Conservation (phyloP, 495 filamentous ascomycete genomes). For the Aspergillus wentii region DNA sequence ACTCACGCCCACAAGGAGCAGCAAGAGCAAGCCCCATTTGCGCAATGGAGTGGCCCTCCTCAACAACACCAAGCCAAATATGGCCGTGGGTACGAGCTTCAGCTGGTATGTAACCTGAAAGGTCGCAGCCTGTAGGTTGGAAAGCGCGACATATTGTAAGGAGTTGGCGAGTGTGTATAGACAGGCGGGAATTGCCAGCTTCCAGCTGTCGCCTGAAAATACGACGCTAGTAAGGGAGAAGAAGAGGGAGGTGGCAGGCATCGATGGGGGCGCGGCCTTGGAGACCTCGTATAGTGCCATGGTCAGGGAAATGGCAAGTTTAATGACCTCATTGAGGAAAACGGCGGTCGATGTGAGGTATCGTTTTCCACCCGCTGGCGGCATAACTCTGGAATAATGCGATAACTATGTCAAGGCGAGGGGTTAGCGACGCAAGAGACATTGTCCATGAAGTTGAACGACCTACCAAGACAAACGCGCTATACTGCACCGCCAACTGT, state of each 20-base stretch:
- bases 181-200: slow-evolving; percentile 82
- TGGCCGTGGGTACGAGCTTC: slow-evolving; percentile 84
- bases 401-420: slow-evolving; percentile 52
- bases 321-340: slow-evolving; percentile 88
- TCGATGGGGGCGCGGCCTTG: slow-evolving; percentile 63
- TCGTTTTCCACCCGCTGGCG: slow-evolving; percentile 69
- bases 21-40: slow-evolving; percentile 74
- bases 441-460: background rate
- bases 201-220: slow-evolving; percentile 94
- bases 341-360: slow-evolving; percentile 94
- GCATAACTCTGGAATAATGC: slow-evolving; percentile 94
- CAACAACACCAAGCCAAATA: slow-evolving; percentile 80
- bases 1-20: slow-evolving; percentile 81
- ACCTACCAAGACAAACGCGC: slow-evolving; percentile 38
- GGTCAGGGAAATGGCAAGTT: slow-evolving; percentile 78
- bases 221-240: slow-evolving; percentile 72
- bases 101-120: slow-evolving; percentile 93
- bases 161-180: slow-evolving; percentile 90
- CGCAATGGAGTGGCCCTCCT: slow-evolving; percentile 59
- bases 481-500: slow-evolving; percentile 38
- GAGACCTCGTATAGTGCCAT: slow-evolving; percentile 86
- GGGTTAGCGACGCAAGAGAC: slow-evolving; percentile 12
- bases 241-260: slow-evolving; percentile 74
- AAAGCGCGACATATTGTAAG: slow-evolving; percentile 86
- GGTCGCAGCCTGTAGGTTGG: slow-evolving; percentile 84